phyloP scores from a whole-genome alignment of 257 asterid genomes.

The Petrea volubilis region DNA sequence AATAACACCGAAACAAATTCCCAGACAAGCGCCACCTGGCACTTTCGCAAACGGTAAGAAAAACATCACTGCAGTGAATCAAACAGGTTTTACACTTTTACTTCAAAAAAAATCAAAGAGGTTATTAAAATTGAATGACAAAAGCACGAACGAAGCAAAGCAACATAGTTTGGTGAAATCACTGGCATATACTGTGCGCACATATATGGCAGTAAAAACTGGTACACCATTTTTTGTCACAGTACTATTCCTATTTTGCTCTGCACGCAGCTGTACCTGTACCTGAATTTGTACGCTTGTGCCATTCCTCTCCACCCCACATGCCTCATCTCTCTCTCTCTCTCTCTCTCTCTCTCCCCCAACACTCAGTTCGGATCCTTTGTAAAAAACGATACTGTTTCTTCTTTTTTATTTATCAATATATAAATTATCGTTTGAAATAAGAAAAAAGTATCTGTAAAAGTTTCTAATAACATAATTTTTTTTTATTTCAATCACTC shows the following conservation, averaged over 20 bases:
- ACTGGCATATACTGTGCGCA: neutral
- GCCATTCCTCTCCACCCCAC: conserved; percentile 24
- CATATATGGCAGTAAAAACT: neutral
- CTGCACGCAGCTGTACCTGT: conserved; percentile 23
- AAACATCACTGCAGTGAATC: neutral
- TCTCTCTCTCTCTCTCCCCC: too few relatives aligned
- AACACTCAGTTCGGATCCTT: too few relatives aligned
- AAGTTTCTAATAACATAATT: too few relatives aligned
- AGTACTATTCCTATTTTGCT: neutral
- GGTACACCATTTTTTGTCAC: too few relatives aligned
- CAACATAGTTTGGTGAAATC: neutral
- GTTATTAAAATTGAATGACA: too few relatives aligned
- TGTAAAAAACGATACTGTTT: too few relatives aligned
- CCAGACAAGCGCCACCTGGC: neutral
- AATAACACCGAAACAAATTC: too few relatives aligned
- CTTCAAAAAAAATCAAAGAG: too few relatives aligned
- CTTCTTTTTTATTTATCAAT: too few relatives aligned
- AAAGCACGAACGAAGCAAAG: neutral
- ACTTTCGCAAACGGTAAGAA: neutral
- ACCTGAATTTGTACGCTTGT: conserved; percentile 5
- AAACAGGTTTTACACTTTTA: neutral
- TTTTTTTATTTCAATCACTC: too few relatives aligned
- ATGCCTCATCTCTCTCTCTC: conserved; percentile 23
- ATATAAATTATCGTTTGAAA: too few relatives aligned
- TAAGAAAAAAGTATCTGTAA: too few relatives aligned